Evolutionary conservation across 352 stramenopile genomes (phyloP).

Genomic region (Globisporangium uncinulatum): DNA sequence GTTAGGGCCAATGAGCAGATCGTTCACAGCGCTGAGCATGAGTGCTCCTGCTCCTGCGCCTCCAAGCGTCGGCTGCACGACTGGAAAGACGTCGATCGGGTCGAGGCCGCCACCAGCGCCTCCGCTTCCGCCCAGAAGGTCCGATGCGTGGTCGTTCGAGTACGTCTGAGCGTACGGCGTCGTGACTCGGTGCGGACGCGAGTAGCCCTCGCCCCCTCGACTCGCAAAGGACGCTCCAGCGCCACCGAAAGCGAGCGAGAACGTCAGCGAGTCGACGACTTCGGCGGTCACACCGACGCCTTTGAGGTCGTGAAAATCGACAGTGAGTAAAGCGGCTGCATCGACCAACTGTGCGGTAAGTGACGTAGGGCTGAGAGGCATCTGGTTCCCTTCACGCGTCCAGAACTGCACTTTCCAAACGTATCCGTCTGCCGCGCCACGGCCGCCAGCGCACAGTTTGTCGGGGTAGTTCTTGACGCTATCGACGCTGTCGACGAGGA

Average conservation of each 20-base stretch:
- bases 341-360: constrained; percentile 21
- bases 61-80: constrained; percentile 69
- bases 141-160: constrained; percentile 41
- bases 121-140: constrained; percentile 90
- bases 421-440: constrained; percentile 68
- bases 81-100: constrained; percentile 73
- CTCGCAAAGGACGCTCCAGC: constrained; percentile 62
- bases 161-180: constrained; percentile 24
- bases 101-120: constrained; percentile 80
- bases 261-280: constrained; percentile 67
- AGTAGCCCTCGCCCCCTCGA: constrained; percentile 52
- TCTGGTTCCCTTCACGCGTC: constrained; percentile 78
- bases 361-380: constrained; percentile 72
- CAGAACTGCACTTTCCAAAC: constrained; percentile 92
- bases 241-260: constrained; percentile 90
- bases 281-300: constrained; percentile 48
- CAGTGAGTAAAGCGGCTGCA: constrained; percentile 26
- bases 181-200: constrained; percentile 11
- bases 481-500: constrained; percentile 28
- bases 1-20: constrained; percentile 87
- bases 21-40: constrained; percentile 90
- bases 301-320: constrained; percentile 34
- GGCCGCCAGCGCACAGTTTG: constrained; percentile 81
- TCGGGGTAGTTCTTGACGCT: constrained; percentile 47
- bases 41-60: constrained; percentile 87